Conservation (phyloP, 805 yeast species). For the Saturnispora besseyi region DNA sequence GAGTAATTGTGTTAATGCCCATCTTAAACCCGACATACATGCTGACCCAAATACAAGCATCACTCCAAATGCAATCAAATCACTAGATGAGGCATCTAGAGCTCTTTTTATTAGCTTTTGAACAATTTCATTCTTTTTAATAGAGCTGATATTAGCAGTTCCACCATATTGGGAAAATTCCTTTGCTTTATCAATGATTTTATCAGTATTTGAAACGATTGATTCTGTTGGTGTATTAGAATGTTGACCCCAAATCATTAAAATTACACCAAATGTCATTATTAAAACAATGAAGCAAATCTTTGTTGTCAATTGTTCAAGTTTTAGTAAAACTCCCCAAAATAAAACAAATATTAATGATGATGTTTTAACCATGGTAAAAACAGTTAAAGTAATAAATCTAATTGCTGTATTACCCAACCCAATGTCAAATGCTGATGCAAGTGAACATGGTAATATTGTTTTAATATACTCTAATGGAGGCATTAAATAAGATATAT, state of each 20-base stretch:
- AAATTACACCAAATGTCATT: conserved; percentile 76
- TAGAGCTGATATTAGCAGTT: background rate
- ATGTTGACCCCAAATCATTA: conserved; percentile 67
- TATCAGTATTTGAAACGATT: background rate
- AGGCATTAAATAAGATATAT: conserved; percentile 21
- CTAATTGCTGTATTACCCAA: conserved; percentile 78
- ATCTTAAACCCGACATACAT: conserved; percentile 78
- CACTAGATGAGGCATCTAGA: background rate
- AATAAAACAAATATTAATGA: conserved; percentile 80
- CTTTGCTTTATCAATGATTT: conserved; percentile 11
- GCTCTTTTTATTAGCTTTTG: background rate
- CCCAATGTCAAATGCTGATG: conserved; percentile 91
- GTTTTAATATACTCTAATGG: conserved; percentile 38
- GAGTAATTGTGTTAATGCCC: conserved; percentile 89
- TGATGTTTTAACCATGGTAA: conserved; percentile 89
- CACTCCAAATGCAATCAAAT: conserved; percentile 46
- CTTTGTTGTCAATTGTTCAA: conserved; percentile 66
- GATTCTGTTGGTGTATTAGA: conserved; percentile 9
- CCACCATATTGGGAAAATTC: conserved; percentile 16
- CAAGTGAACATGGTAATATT: conserved; percentile 76
- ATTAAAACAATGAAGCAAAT: conserved; percentile 60
- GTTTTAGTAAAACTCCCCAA: conserved; percentile 73
- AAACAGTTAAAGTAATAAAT: conserved; percentile 70
- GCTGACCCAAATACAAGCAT: conserved; percentile 68
- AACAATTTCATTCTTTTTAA: background rate